Conservation (phyloP, 2,329 filamentous ascomycete species). For the Ramichloridium luteum region DNA sequence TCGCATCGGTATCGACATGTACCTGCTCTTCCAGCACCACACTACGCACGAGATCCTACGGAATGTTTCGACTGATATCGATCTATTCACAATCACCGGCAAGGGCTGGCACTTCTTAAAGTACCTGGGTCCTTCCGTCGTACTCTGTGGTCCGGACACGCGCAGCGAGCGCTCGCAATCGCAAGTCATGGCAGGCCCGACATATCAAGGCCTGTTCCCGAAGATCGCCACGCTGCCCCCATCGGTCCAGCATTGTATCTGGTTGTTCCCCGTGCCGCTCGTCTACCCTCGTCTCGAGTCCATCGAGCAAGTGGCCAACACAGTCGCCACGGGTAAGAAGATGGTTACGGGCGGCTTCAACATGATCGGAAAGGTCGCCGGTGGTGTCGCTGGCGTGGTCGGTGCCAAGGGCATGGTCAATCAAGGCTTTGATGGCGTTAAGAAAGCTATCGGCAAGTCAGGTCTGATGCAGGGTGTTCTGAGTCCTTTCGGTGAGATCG, state of each 20-base stretch:
- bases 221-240: conserved; percentile 84
- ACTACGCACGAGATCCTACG: conserved; percentile 88
- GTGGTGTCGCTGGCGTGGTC: conserved; percentile 87
- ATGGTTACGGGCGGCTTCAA: conserved; percentile 95
- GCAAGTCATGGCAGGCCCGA: conserved; percentile 89
- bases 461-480: conserved; percentile 92
- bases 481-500: conserved; percentile 92
- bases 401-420: conserved; percentile 88
- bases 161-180: conserved; percentile 81
- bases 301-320: conserved; percentile 81
- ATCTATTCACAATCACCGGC: conserved; percentile 95
- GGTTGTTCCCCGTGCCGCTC: conserved; percentile 86
- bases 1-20: conserved; percentile 91
- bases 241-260: conserved; percentile 90
- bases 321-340: conserved; percentile 89
- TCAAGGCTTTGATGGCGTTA: conserved; percentile 85
- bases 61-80: conserved; percentile 74
- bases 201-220: conserved; percentile 93
- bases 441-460: conserved; percentile 90
- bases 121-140: conserved; percentile 81
- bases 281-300: conserved; percentile 85
- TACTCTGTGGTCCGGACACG: conserved; percentile 80
- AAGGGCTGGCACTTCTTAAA: conserved; percentile 98
- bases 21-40: conserved; percentile 94
- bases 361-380: conserved; percentile 85